These are phyloP conservation scores for Barnettozyma sp. DNA, from an alignment of 805 yeast species.

Conservation along the genomic window DNA sequence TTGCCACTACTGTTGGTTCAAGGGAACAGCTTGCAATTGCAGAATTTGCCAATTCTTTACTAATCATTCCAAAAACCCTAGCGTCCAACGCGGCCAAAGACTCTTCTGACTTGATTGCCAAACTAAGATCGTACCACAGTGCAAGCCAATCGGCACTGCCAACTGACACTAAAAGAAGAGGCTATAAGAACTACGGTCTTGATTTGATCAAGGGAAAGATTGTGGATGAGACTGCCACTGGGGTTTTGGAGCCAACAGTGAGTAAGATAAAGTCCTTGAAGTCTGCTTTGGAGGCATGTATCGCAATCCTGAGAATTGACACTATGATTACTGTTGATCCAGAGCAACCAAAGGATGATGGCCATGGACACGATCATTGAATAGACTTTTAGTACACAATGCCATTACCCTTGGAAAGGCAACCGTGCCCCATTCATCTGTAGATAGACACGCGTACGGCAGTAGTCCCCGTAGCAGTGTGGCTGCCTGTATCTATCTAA, in stretches of 20 bases:
- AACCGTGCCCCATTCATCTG: too few relatives aligned
- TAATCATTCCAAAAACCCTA: conserved; percentile 91
- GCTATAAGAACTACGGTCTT: conserved; percentile 86
- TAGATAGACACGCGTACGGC: too few relatives aligned
- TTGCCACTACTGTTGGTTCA: conserved; percentile 96
- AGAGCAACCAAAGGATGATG: conserved; percentile 86
- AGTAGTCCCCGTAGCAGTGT: too few relatives aligned
- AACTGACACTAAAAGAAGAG: conserved; percentile 77
- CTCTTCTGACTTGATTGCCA: conserved; percentile 89
- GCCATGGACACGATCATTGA: conserved; percentile 59
- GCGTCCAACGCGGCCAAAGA: conserved; percentile 98
- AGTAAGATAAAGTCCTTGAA: conserved; percentile 89
- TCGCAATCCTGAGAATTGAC: conserved; percentile 94
- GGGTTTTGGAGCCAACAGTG: conserved; percentile 93
- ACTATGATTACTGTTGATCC: conserved; percentile 98
- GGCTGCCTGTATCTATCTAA: too few relatives aligned
- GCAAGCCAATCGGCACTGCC: conserved; percentile 83
- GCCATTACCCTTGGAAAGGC: background rate
- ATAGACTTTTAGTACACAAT: background rate
- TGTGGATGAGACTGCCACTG: conserved; percentile 74
- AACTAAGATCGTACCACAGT: conserved; percentile 92
- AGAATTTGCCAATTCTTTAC: conserved; percentile 86
- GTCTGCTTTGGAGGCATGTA: conserved; percentile 96
- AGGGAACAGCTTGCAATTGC: conserved; percentile 98
- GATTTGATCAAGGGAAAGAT: conserved; percentile 89